Percentiles rank a stretch among this genome's conserved stretches.
These are phyloP conservation scores for Niveomyces coronatus DNA, from an alignment of 2,329 filamentous ascomycete species.

Conservation along the genomic window DNA sequence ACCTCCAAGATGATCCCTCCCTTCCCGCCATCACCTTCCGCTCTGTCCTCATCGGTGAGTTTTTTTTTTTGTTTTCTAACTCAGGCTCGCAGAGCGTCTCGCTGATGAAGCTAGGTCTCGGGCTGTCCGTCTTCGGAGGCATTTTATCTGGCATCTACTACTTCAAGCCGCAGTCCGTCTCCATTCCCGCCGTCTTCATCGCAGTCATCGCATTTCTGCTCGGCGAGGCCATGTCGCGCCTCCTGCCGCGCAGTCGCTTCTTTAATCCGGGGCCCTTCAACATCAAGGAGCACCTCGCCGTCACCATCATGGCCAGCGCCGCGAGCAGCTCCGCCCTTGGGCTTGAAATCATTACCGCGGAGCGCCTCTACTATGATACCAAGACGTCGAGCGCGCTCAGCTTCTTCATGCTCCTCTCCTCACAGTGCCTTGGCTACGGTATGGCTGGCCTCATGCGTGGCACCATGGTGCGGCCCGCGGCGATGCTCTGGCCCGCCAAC, in stretches of 20 bases:
- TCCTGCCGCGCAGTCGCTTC: slow-evolving; percentile 10
- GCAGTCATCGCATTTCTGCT: slow-evolving; percentile 6
- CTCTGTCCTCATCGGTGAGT: slow-evolving; percentile 1
- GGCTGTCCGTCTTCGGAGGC: slow-evolving; percentile 7
- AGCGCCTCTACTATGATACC: slow-evolving; percentile 35
- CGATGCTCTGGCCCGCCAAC: slow-evolving; percentile 25
- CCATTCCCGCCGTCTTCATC: slow-evolving; percentile 7
- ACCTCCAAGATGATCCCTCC: slow-evolving; percentile 7
- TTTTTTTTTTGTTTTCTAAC: not conserved
- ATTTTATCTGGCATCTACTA: slow-evolving; percentile 6
- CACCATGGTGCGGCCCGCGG: slow-evolving; percentile 35
- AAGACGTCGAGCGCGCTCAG: slow-evolving; percentile 27
- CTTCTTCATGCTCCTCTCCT: slow-evolving; percentile 36
- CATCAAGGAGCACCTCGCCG: slow-evolving; percentile 22
- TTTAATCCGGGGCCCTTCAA: slow-evolving; percentile 19
- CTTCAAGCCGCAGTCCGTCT: slow-evolving; percentile 8
- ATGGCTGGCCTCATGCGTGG: slow-evolving; percentile 36
- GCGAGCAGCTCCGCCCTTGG: slow-evolving; percentile 22
- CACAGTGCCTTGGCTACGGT: slow-evolving; percentile 39
- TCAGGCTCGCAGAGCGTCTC: not conserved
- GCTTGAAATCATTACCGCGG: slow-evolving; percentile 32
- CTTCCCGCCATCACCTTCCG: slow-evolving; percentile 3
- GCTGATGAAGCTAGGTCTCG: too few relatives aligned
- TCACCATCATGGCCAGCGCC: slow-evolving; percentile 33
- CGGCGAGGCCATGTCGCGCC: slow-evolving; percentile 2